These are phyloP conservation scores for Stephania yunnanensis DNA, from an alignment of 164 flowering plant species.

Conservation along the genomic window DNA sequence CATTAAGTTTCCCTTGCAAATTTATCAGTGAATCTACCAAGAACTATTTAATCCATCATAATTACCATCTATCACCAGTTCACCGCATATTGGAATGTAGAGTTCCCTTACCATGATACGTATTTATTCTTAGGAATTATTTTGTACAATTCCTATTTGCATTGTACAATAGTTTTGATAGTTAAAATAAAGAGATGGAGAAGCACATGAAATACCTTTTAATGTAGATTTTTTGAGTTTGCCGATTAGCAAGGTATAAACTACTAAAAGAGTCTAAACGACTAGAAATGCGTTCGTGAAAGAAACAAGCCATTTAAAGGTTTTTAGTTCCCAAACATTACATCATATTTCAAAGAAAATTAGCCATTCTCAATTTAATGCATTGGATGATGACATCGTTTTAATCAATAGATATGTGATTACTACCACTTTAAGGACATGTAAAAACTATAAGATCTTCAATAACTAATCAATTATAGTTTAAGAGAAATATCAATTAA, in stretches of 20 bases:
- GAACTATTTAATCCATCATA: not conserved
- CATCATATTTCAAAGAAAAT: not conserved
- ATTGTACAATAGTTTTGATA: not conserved
- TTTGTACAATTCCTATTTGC: not conserved
- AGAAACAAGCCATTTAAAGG: not conserved
- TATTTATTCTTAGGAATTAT: not conserved
- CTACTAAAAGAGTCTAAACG: not conserved
- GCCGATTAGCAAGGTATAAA: not conserved
- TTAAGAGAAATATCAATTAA: not conserved
- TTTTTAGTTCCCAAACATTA: not conserved
- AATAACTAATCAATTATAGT: not conserved
- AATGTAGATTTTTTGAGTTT: not conserved
- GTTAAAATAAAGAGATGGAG: not conserved
- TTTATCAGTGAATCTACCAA: not conserved
- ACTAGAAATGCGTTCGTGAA: not conserved
- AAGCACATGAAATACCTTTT: not conserved
- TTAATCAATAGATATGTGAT: not conserved
- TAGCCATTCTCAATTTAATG: not conserved
- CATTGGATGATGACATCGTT: not conserved
- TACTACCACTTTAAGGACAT: not conserved
- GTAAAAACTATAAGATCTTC: not conserved
- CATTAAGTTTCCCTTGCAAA: not conserved
- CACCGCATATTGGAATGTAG: not conserved
- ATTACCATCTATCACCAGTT: not conserved
- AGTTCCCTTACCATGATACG: not conserved